A percentile compares a stretch with the other conserved stretches of the same genome.
Evolutionary conservation across 331 rosid species (phyloP).

Genomic region (Telfairia occidentalis): DNA sequence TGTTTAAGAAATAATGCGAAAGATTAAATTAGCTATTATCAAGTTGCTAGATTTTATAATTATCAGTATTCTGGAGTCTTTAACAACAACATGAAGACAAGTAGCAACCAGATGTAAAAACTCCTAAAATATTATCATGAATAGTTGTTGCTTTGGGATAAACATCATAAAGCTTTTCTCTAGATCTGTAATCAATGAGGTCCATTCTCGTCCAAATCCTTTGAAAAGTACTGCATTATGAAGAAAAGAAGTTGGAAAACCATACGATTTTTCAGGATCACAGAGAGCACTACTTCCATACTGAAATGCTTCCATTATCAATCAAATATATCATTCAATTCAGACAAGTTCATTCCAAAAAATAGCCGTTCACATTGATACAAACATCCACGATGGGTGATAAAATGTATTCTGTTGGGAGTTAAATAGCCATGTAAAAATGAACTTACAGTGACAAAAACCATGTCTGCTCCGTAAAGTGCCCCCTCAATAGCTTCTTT

Average conservation of each 20-base stretch:
- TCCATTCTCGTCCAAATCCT: background rate
- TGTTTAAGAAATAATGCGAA: background rate
- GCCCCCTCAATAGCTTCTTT: slow-evolving; percentile 74
- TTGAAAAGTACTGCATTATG: background rate
- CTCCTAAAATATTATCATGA: background rate
- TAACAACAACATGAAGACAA: background rate
- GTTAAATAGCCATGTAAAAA: slow-evolving; percentile 16
- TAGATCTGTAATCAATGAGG: background rate
- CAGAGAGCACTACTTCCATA: background rate
- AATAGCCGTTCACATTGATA: background rate
- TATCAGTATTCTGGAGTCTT: background rate
- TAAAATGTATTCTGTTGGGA: background rate
- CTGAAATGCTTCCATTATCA: background rate
- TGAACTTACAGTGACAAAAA: slow-evolving; percentile 86
- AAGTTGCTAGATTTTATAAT: background rate
- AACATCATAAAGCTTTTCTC: background rate
- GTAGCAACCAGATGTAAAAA: background rate
- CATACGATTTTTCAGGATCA: background rate
- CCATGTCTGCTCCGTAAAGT: slow-evolving; percentile 90
- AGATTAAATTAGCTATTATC: background rate
- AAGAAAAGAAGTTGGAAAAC: background rate
- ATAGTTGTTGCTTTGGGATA: background rate
- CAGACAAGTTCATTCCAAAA: background rate
- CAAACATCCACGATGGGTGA: background rate
- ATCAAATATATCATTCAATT: background rate